Conservation (phyloP, 2,329 filamentous ascomycete genomes). For the Ascochyta viciae-villosae region DNA sequence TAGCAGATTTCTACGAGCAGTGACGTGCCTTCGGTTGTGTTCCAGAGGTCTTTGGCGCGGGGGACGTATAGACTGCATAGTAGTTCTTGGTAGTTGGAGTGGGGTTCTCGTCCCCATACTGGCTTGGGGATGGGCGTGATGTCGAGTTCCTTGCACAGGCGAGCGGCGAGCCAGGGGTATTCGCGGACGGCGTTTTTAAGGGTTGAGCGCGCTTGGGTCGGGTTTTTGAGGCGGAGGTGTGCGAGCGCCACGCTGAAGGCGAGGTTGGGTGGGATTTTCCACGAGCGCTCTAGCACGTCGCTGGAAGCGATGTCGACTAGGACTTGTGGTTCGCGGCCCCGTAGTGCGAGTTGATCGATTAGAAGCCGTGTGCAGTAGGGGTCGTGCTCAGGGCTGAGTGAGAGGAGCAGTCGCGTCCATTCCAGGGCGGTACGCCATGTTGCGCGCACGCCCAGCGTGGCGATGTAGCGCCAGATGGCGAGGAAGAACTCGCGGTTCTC, state of each 20-base stretch:
- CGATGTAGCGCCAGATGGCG: slow-evolving; percentile 86
- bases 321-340: slow-evolving; percentile 77
- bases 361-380: slow-evolving; percentile 83
- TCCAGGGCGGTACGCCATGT: slow-evolving; percentile 93
- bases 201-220: slow-evolving; percentile 67
- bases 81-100: slow-evolving; percentile 70
- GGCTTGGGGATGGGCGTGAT: slow-evolving; percentile 77
- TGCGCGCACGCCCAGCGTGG: slow-evolving; percentile 85
- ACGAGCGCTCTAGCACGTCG: slow-evolving; percentile 56
- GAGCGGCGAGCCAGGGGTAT: slow-evolving; percentile 84
- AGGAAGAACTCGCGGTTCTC: slow-evolving; percentile 96
- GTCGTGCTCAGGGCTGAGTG: slow-evolving; percentile 74
- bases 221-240: slow-evolving; percentile 72
- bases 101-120: slow-evolving; percentile 80
- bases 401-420: slow-evolving; percentile 86
- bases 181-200: slow-evolving; percentile 72
- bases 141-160: slow-evolving; percentile 80
- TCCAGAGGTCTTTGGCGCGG: slow-evolving; percentile 84
- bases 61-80: slow-evolving; percentile 78
- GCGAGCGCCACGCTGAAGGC: slow-evolving; percentile 80
- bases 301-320: slow-evolving; percentile 72
- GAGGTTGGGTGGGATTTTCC: slow-evolving; percentile 71
- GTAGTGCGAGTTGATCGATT: slow-evolving; percentile 84
- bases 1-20: slow-evolving; percentile 75
- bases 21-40: slow-evolving; percentile 72